Evolutionary conservation across 176 grass and related monocot genomes (phyloP).

Genomic region (Oryza brachyantha): DNA sequence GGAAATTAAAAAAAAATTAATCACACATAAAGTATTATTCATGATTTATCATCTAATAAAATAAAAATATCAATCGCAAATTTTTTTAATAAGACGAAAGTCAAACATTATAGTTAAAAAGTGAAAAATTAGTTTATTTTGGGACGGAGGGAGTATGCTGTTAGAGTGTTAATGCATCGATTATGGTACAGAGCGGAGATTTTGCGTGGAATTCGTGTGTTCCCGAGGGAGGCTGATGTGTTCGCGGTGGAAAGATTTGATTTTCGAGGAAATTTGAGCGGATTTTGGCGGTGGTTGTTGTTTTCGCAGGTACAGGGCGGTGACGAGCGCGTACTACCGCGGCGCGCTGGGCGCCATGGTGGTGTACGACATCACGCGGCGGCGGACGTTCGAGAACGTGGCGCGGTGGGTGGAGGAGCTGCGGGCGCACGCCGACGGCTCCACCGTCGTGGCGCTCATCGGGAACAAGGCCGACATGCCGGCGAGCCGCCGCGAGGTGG

Average conservation of each 20-base stretch:
- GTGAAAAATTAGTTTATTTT: too few species aligned
- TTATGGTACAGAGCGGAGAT: not conserved
- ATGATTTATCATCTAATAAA: too few species aligned
- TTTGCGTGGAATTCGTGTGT: not conserved
- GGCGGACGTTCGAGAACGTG: conserved; percentile 67
- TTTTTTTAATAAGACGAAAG: too few species aligned
- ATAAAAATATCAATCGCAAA: too few species aligned
- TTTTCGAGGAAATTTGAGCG: not conserved
- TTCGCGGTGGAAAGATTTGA: not conserved
- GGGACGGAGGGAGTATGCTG: too few species aligned
- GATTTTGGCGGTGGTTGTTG: not conserved
- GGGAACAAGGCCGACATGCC: conserved; percentile 75
- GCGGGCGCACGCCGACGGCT: conserved; percentile 60
- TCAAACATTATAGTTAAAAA: too few species aligned
- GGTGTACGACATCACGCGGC: conserved; percentile 67
- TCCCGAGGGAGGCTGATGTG: not conserved
- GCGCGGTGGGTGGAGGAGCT: conserved; percentile 70
- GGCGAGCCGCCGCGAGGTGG: conserved; percentile 38
- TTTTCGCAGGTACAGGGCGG: conserved; percentile 53
- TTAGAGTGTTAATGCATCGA: too few species aligned
- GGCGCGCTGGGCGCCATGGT: conserved; percentile 78
- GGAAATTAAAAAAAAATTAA: too few species aligned
- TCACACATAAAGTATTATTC: too few species aligned
- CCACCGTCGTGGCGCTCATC: conserved; percentile 61
- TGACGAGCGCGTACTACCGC: conserved; percentile 79